These are phyloP conservation scores for Lachnellula hyalina DNA, from an alignment of 2,329 filamentous ascomycete genomes.

Conservation along the genomic window DNA sequence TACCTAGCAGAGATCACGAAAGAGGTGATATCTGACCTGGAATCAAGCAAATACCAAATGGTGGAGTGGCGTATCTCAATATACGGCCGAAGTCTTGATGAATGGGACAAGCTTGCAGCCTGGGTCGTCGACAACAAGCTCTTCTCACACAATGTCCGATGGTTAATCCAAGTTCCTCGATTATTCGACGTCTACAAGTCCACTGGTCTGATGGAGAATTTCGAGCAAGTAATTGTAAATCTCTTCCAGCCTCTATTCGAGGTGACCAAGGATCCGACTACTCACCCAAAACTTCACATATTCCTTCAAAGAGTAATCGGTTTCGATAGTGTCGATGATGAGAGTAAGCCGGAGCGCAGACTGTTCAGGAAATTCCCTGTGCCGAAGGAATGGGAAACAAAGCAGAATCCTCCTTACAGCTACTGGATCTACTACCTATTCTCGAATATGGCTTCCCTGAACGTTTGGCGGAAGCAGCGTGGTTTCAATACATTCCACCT, in stretches of 20 bases:
- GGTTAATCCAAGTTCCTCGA: slow-evolving; percentile 92
- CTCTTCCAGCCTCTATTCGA: slow-evolving; percentile 93
- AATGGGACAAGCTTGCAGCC: slow-evolving; percentile 95
- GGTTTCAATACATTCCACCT: slow-evolving; percentile 95
- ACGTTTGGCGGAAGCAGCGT: slow-evolving; percentile 82
- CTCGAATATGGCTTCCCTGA: slow-evolving; percentile 87
- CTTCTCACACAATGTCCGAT: slow-evolving; percentile 95
- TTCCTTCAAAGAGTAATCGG: slow-evolving; percentile 94
- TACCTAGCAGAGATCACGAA: slow-evolving; percentile 97
- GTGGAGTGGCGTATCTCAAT: slow-evolving; percentile 98
- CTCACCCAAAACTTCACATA: slow-evolving; percentile 87
- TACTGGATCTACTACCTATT: slow-evolving; percentile 99
- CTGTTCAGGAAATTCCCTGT: slow-evolving; percentile 95
- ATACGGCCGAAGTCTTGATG: slow-evolving; percentile 84
- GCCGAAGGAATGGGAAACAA: slow-evolving; percentile 81
- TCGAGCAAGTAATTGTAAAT: slow-evolving; percentile 85
- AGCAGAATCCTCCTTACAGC: slow-evolving; percentile 95
- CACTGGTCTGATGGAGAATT: slow-evolving; percentile 78
- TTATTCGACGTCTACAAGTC: slow-evolving; percentile 95
- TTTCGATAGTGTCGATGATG: slow-evolving; percentile 96
- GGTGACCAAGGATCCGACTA: slow-evolving; percentile 79
- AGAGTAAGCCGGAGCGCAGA: slow-evolving; percentile 91
- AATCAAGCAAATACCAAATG: slow-evolving; percentile 99
- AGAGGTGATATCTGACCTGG: slow-evolving; percentile 93
- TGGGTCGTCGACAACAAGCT: slow-evolving; percentile 99